These are phyloP conservation scores for Apiotrichum akiyoshidainum DNA, from an alignment of 1,284 basidiomycete genomes.

Conservation along the genomic window DNA sequence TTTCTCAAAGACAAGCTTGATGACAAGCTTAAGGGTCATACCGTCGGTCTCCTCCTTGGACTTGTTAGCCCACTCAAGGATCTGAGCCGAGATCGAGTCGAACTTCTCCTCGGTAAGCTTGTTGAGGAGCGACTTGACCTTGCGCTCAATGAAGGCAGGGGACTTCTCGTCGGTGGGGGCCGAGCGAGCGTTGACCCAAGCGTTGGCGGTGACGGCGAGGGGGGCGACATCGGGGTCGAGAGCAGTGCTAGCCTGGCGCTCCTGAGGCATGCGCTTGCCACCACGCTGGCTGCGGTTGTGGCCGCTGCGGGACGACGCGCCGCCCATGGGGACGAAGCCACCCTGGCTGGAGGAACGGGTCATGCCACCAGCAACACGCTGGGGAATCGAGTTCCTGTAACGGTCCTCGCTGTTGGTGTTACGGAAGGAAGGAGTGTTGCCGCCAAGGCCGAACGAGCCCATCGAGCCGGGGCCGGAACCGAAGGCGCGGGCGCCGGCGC, in stretches of 20 bases:
- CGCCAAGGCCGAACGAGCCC: conserved; percentile 61
- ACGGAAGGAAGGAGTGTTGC: conserved; percentile 50
- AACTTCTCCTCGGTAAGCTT: conserved; percentile 97
- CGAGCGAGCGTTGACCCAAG: conserved; percentile 63
- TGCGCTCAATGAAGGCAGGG: conserved; percentile 81
- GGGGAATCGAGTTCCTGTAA: conserved; percentile 51
- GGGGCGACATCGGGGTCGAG: conserved; percentile 62
- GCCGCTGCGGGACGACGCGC: conserved; percentile 29
- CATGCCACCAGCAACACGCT: conserved; percentile 50
- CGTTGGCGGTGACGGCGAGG: conserved; percentile 71
- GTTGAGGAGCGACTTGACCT: conserved; percentile 90
- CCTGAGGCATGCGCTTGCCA: conserved; percentile 39
- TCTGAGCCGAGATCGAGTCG: conserved; percentile 88
- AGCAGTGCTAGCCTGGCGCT: conserved; percentile 24
- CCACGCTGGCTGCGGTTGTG: conserved; percentile 40
- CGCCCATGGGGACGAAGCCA: conserved; percentile 32
- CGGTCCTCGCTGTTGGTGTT: conserved; percentile 68
- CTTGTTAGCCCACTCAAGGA: conserved; percentile 91
- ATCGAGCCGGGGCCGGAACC: conserved; percentile 18
- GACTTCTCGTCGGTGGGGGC: conserved; percentile 61
- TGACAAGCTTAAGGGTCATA: conserved; percentile 89
- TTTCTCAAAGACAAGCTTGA: conserved; percentile 94
- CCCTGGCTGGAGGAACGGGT: conserved; percentile 73
- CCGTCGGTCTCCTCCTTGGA: conserved; percentile 89
- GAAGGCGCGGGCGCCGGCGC: neutral